These are phyloP conservation scores for Kalmusia sp. DNA, from an alignment of 2,329 filamentous ascomycete species.

Conservation along the genomic window DNA sequence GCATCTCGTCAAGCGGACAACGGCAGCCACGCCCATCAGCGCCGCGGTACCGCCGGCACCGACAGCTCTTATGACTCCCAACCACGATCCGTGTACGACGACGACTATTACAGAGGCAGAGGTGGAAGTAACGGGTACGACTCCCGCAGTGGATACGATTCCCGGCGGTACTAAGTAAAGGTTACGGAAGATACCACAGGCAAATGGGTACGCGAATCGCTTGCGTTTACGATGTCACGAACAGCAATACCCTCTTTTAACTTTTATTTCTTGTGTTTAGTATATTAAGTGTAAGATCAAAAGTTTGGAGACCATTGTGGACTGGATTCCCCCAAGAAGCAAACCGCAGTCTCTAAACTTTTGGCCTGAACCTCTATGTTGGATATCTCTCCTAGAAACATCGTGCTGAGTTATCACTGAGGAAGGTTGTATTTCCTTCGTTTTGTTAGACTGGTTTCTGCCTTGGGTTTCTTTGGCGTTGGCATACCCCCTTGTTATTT, in stretches of 20 bases:
- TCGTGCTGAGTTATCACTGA: not conserved
- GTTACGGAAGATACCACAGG: not conserved
- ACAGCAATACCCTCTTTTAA: slow-evolving; percentile 7
- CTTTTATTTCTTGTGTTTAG: slow-evolving; percentile 7
- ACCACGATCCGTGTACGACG: slow-evolving; percentile 37
- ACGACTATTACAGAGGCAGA: slow-evolving; percentile 38
- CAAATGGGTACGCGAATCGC: not conserved
- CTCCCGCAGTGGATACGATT: slow-evolving; percentile 32
- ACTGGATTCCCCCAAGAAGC: no score
- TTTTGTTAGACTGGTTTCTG: not conserved
- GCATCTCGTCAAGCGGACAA: slow-evolving; percentile 25
- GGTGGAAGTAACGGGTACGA: slow-evolving; percentile 36
- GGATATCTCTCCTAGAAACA: no score
- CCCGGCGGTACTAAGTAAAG: slow-evolving; percentile 34
- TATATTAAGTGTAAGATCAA: not conserved
- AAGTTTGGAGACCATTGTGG: not conserved
- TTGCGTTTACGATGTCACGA: slow-evolving; percentile 18
- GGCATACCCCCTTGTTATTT: slow-evolving; percentile 16
- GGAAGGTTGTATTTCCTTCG: not conserved
- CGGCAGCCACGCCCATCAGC: slow-evolving; percentile 22
- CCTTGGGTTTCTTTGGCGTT: slow-evolving; percentile 10
- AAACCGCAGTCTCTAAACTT: no score
- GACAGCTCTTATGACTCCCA: slow-evolving; percentile 38
- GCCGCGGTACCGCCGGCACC: slow-evolving; percentile 31
- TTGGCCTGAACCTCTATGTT: no score